Percentiles rank a stretch among this genome's conserved stretches.
These are phyloP conservation scores for Plasmodium gallinaceum DNA, from an alignment of 169 alveolate genomes.

Conservation along the genomic window DNA sequence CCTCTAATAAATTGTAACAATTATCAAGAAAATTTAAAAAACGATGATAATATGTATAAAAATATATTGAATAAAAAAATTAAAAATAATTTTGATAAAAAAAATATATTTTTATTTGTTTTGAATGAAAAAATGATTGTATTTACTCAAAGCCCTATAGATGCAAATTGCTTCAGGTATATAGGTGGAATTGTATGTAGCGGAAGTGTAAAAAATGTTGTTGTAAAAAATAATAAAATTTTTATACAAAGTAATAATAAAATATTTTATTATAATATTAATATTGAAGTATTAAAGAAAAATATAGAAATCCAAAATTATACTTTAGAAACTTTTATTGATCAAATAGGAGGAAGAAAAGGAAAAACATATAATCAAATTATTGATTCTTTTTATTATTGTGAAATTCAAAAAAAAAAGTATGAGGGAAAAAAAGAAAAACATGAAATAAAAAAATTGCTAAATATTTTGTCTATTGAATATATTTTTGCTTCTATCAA, in stretches of 20 bases:
- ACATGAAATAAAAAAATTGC: conserved; percentile 61
- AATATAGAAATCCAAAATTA: conserved; percentile 53
- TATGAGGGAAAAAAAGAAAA: conserved; percentile 52
- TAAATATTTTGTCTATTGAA: conserved; percentile 65
- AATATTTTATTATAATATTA: conserved; percentile 50
- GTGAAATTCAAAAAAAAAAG: conserved; percentile 76
- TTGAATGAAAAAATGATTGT: conserved; percentile 75
- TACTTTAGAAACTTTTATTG: conserved; percentile 54
- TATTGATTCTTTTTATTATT: conserved; percentile 71
- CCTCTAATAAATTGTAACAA: conserved; percentile 1
- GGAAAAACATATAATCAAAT: conserved; percentile 49
- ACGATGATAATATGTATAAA: background rate
- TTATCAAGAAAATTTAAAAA: background rate
- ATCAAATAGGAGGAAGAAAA: conserved; percentile 68
- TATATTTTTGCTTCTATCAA: conserved; percentile 72
- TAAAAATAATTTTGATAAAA: conserved; percentile 40
- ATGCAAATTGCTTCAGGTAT: conserved; percentile 61
- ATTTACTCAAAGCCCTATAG: conserved; percentile 53
- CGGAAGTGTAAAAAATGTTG: conserved; percentile 44
- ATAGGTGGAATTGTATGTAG: conserved; percentile 64
- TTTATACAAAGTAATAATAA: conserved; percentile 63
- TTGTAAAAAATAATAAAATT: conserved; percentile 32
- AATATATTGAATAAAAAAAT: background rate
- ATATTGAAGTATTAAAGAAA: conserved; percentile 19
- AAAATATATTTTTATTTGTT: conserved; percentile 42